Evolutionary conservation across 1,139 yeast species (phyloP), one percentile per base, ranked within the genome.

Genomic region (Yamadazyma sp.): DNA sequence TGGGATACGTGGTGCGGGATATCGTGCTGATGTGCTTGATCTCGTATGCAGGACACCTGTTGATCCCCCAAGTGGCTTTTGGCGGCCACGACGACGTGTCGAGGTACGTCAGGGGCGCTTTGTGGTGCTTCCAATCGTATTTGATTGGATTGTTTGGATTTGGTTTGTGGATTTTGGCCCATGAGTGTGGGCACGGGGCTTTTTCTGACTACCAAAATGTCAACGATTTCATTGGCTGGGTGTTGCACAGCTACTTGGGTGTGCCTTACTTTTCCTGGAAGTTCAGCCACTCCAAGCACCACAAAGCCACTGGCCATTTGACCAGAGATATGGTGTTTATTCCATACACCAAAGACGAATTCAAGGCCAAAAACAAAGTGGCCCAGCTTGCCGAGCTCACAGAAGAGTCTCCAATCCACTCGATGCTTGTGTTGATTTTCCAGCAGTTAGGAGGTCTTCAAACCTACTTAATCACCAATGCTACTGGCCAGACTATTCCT

Each of bases 241-340:
- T 83, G 26, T 67, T 86, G 45, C 95, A 86, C 66, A 84, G 94
- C 26, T 80, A 78, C 55, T 70, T 82, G 54, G 63, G 86, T 47
- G 95, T 86, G 41, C 95, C 95, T 33, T 86, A 83, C 67, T 86
- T 86, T 58, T 83, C 92, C 5, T 86, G 95, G 95, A 82, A 86
- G 59, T 80, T 76, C 57, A 72, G 86, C 34, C 95, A 86, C 62
- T 77, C 86, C 37, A 86, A 83, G 67, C 95, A 86, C 67, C 95
- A 86, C 72, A 86, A 86, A 72, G 86, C 88, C 39, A 86, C 95
- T 34, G 94, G 92, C 48, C 86, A 86, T 62, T 59, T 86, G 60
- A 73, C 83, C 41, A 75, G 85, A 57, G 95, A 86, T 61, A 86
- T 82, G 80, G 95, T 86, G 37, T 86, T 85, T 56, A 76, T 86